Base-by-base conservation (phyloP, 2,329 filamentous ascomycete species). In the Magnaporthales sp. region DNA sequence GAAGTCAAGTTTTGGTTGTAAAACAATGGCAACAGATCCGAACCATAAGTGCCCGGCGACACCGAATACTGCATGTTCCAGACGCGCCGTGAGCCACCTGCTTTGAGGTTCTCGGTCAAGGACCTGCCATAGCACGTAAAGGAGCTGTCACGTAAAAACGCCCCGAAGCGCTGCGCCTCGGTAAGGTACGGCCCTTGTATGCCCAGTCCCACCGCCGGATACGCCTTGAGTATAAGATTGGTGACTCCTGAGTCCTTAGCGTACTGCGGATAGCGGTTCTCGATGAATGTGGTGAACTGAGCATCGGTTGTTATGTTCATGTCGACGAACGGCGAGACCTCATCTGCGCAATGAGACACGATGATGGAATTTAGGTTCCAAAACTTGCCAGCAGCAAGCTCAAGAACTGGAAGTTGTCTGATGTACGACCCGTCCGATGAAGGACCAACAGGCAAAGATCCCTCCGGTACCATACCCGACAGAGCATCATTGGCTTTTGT, bases 41-140 rank as follows among this genome's bases (percentile, higher is more conserved):
- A 73, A 8, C 72, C 79, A 68, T 81, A 79, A 62, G 75, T 73
- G 6, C 76, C 78, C 0, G 78, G 79, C 7, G 74, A 72, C 8
- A 78, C 73, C 7, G 74, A 74, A 70, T 81, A 82, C 67, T 80
- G 77, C 70, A 81, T 76, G 64, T 73, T 76, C 67, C 74, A 81
- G 3, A 75, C 73, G 31, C 74, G 77, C 1, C 64, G 26, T 3
- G 71, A 71, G 54, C 73, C 72, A 19, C 73, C 70, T 13, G 27
- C 29, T 24, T 24, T 60, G 63, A 78, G 75, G 3, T 75, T 77
- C 66, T 78, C 74, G n/a, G 74, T 76, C 30, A 81, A 70, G 68
- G 73, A 73, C 22, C 64, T 74, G 46, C 76, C 72, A 68, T 78
- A 75, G 70, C 77, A 80, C 0, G 74, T 76, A 65, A 79, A 78